phyloP scores from a whole-genome alignment of 495 filamentous ascomycete species.

The Cercophora scortea region DNA sequence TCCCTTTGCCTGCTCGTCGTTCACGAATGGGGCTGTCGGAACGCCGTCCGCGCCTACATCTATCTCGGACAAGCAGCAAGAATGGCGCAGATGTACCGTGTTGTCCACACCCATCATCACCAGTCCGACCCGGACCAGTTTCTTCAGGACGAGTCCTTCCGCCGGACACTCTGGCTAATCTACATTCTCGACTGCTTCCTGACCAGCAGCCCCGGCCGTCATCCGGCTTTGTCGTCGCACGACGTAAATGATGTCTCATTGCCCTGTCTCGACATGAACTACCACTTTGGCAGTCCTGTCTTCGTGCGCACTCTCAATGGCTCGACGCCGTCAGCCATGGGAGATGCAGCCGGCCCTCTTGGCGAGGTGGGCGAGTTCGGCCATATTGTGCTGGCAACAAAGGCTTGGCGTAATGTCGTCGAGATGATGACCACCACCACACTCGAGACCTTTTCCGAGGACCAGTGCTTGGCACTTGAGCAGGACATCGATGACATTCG shows the following conservation, averaged over 20 bases:
- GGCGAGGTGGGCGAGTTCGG: constrained; percentile 43
- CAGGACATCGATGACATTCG: constrained; percentile 38
- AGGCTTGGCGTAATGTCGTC: constrained; percentile 44
- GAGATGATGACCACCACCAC: constrained; percentile 44
- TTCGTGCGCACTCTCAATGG: constrained; percentile 37
- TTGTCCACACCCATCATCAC: constrained; percentile 37
- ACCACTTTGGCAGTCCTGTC: constrained; percentile 40
- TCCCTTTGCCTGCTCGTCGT: constrained; percentile 42
- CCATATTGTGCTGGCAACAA: constrained; percentile 43
- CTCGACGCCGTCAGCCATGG: constrained; percentile 24
- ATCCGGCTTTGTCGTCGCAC: constrained; percentile 37
- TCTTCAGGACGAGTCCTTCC: constrained; percentile 44
- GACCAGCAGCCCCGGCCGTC: constrained; percentile 45
- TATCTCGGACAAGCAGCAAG: constrained; percentile 43
- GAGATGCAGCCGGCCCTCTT: constrained; percentile 22
- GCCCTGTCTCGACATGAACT: constrained; percentile 43
- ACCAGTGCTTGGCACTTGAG: constrained; percentile 33
- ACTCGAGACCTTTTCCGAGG: constrained; percentile 36
- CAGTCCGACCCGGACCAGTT: constrained; percentile 40
- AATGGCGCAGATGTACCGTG: constrained; percentile 46
- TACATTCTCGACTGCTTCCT: constrained; percentile 47
- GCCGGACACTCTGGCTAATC: constrained; percentile 43
- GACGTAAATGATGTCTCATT: constrained; percentile 40
- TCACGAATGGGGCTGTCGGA: constrained; percentile 45
- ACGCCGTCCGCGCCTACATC: constrained; percentile 44